phyloP scores from a whole-genome alignment of 108 stramenopile species.

The Craspedostauros australis region DNA sequence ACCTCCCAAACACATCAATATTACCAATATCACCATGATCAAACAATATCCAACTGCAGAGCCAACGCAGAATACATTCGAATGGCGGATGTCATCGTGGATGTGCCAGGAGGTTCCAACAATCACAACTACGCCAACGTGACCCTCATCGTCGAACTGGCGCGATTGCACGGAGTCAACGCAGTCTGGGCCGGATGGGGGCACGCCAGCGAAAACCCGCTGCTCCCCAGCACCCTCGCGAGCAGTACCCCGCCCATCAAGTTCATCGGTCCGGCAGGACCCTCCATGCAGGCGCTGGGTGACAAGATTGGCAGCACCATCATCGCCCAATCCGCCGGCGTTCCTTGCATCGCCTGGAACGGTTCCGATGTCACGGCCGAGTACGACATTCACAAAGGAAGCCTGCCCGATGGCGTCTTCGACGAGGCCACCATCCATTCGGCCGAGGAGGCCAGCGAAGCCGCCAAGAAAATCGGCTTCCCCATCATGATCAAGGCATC shows the following conservation, averaged over 20 bases:
- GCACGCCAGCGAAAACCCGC: slow-evolving; percentile 97
- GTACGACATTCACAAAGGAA: slow-evolving; percentile 68
- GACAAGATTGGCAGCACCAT: slow-evolving; percentile 99
- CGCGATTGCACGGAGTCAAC: slow-evolving; percentile 93
- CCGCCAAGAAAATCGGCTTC: slow-evolving; percentile 86
- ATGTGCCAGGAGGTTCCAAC: slow-evolving; percentile 99
- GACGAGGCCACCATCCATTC: slow-evolving; percentile 80
- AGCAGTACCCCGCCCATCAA: slow-evolving; percentile 77
- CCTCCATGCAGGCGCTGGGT: slow-evolving; percentile 98
- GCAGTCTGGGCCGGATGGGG: slow-evolving; percentile 99
- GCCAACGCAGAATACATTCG: slow-evolving; percentile 99
- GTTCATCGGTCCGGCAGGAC: slow-evolving; percentile 97
- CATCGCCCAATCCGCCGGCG: slow-evolving; percentile 97
- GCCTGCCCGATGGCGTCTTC: slow-evolving; percentile 80
- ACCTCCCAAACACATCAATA: no score
- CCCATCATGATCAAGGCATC: slow-evolving; percentile 99
- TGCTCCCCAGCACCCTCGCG: slow-evolving; percentile 87
- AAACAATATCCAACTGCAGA: slow-evolving; percentile 39
- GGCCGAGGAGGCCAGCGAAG: slow-evolving; percentile 71
- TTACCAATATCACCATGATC: neutral
- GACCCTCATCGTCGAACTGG: slow-evolving; percentile 97
- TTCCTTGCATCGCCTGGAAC: slow-evolving; percentile 98
- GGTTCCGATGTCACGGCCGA: slow-evolving; percentile 76
- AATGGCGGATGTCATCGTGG: slow-evolving; percentile 97
- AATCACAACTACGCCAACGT: slow-evolving; percentile 99